Base-by-base conservation (phyloP, 805 yeast genomes). In the Ogataea saltuana region DNA sequence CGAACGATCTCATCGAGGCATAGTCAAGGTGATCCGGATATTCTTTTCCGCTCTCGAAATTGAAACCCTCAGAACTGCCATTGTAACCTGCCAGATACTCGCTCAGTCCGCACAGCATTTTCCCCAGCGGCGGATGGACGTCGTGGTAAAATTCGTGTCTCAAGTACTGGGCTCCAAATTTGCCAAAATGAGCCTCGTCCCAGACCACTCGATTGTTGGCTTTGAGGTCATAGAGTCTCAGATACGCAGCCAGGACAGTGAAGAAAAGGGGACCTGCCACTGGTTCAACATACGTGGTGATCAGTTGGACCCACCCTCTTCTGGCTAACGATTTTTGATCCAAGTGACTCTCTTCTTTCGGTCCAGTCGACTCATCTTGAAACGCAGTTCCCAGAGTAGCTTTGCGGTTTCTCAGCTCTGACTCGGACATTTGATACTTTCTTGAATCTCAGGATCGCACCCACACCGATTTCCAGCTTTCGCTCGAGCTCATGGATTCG, bases 41-140 rank as follows among this genome's bases (percentile, higher is more conserved):
- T 10, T 54, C 50, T 28, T 71, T 72, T 13, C 93, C 93, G 39
- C 85, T 76, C 21, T 79, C 82, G 61, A 86, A 86, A 42, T 74
- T 81, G 70, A 82, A 86, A 5, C 29, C 48, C 6, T 55, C 56
- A n/a, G 80, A 71, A 28, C 89, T 87, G 18, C 53, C 53, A 60
- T 89, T 81, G 67, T 83, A 89, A 12, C 89, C 90, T 29, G 93
- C 91, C 46, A 89, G 62, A 63, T 80, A 88, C 34, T 96, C 97
- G 32, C 90, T 82, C 30, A 88, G 71, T 0, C 95, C 98, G 45
- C 88, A 87, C 47, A 93, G 74, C 85, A 91, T 83, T 66, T 91
- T 91, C 17, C 97, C 98, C 56, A 91, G 71, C 1, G 99, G 99
- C 37, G 99, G 99, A 67, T 91, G 99, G 25, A 91, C 97, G 66